A percentile compares a stretch with the other conserved stretches of the same genome.
Evolutionary conservation across 176 grass and related monocot species (phyloP).

Genomic region (Aegilops sharonensis): DNA sequence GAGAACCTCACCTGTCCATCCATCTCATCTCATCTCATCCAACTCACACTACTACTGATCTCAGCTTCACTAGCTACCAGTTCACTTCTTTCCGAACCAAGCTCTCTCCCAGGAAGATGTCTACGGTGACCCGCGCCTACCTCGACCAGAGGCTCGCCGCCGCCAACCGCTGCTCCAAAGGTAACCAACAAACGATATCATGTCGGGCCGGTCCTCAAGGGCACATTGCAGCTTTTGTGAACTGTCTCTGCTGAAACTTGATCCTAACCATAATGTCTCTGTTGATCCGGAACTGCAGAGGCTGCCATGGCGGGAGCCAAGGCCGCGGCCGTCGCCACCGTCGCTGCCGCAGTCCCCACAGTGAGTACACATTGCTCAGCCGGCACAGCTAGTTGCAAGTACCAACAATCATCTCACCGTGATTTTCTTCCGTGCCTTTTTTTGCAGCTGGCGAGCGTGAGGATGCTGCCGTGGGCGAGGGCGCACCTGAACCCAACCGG

Average conservation of each 20-base stretch:
- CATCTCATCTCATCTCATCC: too few species aligned
- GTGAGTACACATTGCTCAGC: conserved; percentile 20
- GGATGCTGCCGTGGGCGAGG: conserved; percentile 70
- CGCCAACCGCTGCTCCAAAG: conserved; percentile 67
- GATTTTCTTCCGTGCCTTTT: too few species aligned
- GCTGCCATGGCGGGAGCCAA: conserved; percentile 61
- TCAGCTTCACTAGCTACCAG: too few species aligned
- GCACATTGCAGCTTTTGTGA: too few species aligned
- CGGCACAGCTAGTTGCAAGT: too few species aligned
- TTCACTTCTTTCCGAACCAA: not conserved
- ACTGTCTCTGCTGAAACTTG: too few species aligned
- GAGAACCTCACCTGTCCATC: too few species aligned
- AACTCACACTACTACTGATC: too few species aligned
- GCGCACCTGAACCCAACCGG: conserved; percentile 63
- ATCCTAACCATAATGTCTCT: too few species aligned
- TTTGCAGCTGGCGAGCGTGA: conserved; percentile 57
- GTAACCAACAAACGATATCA: not conserved
- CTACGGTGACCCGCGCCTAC: conserved; percentile 32
- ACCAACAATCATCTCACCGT: too few species aligned
- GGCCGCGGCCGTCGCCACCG: conserved; percentile 52
- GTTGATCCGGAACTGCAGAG: conserved; percentile 27
- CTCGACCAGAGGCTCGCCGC: conserved; percentile 72
- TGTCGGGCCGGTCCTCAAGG: too few species aligned
- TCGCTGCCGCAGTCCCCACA: conserved; percentile 60
- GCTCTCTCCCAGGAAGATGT: conserved; percentile 16